Evolutionary conservation across 164 flowering plant genomes (phyloP).

Genomic region (Stephania yunnanensis): DNA sequence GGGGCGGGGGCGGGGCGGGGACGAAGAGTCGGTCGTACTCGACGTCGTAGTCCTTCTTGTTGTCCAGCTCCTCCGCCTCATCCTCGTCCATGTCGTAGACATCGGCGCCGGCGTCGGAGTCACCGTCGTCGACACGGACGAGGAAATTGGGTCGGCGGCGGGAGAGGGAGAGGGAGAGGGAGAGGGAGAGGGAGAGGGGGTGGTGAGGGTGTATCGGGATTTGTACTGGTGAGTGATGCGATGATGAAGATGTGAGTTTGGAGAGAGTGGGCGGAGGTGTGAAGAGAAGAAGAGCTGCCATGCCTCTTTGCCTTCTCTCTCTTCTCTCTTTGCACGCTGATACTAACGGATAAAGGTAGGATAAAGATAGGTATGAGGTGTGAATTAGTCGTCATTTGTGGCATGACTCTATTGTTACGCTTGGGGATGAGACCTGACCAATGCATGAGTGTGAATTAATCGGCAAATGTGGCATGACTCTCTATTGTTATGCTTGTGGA

Average conservation of each 20-base stretch:
- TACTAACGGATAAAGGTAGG: too few relatives aligned
- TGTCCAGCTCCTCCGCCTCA: conserved; percentile 80
- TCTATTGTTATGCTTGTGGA: too few relatives aligned
- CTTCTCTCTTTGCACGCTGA: not conserved
- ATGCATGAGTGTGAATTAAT: too few relatives aligned
- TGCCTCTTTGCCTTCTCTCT: not conserved
- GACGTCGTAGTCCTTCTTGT: conserved; percentile 83
- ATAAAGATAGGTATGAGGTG: too few relatives aligned
- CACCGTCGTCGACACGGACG: conserved; percentile 65
- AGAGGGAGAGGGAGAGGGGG: not conserved
- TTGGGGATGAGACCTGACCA: too few relatives aligned
- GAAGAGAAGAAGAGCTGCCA: not conserved
- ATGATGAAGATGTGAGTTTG: conserved; percentile 10
- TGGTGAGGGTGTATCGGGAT: not conserved
- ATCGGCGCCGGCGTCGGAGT: conserved; percentile 49
- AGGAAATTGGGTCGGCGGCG: conserved; percentile 23
- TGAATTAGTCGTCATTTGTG: too few relatives aligned
- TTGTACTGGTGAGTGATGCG: conserved; percentile 3
- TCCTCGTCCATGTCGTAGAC: conserved; percentile 82
- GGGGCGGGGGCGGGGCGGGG: conserved; percentile 8
- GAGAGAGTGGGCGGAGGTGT: not conserved
- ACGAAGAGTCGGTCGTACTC: conserved; percentile 52
- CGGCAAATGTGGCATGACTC: too few relatives aligned
- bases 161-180: not conserved
- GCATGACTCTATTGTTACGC: too few relatives aligned